These are phyloP conservation scores for Exophiala xenobiotica DNA, from an alignment of 2,329 filamentous ascomycete species.

Conservation along the genomic window DNA sequence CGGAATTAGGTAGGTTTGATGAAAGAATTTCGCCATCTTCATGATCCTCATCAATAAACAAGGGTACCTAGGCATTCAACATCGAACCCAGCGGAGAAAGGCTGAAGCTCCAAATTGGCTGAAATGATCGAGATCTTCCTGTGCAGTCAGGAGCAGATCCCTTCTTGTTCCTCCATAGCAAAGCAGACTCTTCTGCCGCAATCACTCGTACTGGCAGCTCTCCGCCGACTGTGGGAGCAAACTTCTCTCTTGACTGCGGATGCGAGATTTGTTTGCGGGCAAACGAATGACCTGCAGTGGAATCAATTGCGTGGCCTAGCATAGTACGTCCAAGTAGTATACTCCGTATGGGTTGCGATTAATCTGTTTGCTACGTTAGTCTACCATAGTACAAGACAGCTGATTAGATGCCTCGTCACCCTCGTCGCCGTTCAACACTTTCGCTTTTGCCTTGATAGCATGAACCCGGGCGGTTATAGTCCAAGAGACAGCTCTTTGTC, in stretches of 20 bases:
- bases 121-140: background rate
- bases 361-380: no score
- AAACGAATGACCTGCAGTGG: background rate
- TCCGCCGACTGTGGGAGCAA: no score
- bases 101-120: background rate
- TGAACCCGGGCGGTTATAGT: background rate
- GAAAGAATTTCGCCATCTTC: background rate
- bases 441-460: constrained; percentile 1
- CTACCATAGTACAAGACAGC: background rate
- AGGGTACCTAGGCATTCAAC: no score
- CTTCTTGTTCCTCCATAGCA: no score
- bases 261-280: background rate
- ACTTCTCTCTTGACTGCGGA: no score
- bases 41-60: background rate
- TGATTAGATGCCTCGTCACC: constrained; percentile 14
- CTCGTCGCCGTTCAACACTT: constrained; percentile 4
- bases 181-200: no score
- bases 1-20: no score
- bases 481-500: no score
- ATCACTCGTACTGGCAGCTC: background rate
- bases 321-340: background rate
- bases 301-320: no score
- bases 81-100: no score
- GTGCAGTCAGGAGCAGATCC: no score
- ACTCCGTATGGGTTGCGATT: background rate